These are phyloP conservation scores for Raffaelea arxii DNA, from an alignment of 2,329 filamentous ascomycete species.

Conservation along the genomic window DNA sequence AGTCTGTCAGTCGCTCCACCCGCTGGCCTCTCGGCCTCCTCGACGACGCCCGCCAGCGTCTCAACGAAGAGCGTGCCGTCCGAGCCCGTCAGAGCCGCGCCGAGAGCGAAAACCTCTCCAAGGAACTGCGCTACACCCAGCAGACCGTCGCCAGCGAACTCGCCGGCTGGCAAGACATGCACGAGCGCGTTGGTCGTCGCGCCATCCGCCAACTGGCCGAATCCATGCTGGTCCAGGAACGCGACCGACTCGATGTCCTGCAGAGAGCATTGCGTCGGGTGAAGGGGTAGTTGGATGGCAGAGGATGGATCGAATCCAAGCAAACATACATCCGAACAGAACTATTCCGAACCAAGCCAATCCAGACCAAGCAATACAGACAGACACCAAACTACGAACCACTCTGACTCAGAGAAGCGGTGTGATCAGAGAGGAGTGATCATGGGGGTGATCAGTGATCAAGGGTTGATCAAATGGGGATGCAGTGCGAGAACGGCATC, in stretches of 20 bases:
- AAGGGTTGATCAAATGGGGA: no score
- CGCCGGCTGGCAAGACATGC: conserved; percentile 87
- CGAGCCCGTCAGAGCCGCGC: conserved; percentile 60
- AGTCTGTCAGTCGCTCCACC: conserved; percentile 62
- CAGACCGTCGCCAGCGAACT: conserved; percentile 86
- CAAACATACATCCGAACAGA: background rate
- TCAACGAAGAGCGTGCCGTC: conserved; percentile 76
- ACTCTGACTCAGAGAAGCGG: no score
- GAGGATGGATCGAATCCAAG: background rate
- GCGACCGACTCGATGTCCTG: conserved; percentile 70
- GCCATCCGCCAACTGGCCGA: conserved; percentile 69
- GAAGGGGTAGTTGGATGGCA: conserved; percentile 12
- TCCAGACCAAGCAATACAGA: no score
- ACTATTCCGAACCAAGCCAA: no score
- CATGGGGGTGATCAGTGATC: no score
- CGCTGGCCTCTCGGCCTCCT: conserved; percentile 74
- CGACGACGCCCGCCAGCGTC: conserved; percentile 75
- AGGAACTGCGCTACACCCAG: conserved; percentile 83
- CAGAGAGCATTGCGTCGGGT: conserved; percentile 64
- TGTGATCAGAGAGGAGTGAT: no score
- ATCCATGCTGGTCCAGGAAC: conserved; percentile 71
- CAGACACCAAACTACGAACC: no score
- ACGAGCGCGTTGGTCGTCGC: conserved; percentile 65
- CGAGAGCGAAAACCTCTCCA: conserved; percentile 65
- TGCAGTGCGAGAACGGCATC: no score